Conservation (phyloP, 805 yeast species). For the Candida qinlingensis region DNA sequence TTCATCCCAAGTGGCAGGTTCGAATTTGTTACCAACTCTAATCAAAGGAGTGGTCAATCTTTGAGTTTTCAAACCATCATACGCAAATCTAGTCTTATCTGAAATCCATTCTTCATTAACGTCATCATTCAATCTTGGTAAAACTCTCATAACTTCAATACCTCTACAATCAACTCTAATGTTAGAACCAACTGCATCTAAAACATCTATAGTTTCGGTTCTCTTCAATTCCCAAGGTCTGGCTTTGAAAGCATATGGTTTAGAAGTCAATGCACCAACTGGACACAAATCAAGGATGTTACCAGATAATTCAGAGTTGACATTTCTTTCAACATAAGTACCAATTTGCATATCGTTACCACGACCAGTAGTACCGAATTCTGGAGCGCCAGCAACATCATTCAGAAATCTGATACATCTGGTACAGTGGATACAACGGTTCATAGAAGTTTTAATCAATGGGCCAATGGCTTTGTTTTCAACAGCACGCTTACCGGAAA, state of each 20-base stretch:
- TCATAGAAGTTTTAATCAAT: slow-evolving; percentile 83
- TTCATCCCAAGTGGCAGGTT: slow-evolving; percentile 82
- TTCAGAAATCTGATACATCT: slow-evolving; percentile 86
- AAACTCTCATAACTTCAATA: slow-evolving; percentile 78
- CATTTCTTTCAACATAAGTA: slow-evolving; percentile 78
- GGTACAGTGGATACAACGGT: slow-evolving; percentile 89
- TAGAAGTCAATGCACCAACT: slow-evolving; percentile 85
- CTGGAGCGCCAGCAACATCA: slow-evolving; percentile 91
- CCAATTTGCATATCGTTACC: slow-evolving; percentile 93
- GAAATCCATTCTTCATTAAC: slow-evolving; percentile 90
- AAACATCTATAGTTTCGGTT: slow-evolving; percentile 80
- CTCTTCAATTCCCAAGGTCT: slow-evolving; percentile 92
- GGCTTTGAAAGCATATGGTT: slow-evolving; percentile 89
- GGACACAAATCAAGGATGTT: slow-evolving; percentile 86
- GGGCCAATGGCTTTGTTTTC: slow-evolving; percentile 92
- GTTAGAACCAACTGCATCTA: slow-evolving; percentile 79
- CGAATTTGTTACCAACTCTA: slow-evolving; percentile 63
- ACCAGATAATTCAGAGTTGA: slow-evolving; percentile 81
- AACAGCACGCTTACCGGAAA: slow-evolving; percentile 81
- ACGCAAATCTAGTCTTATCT: slow-evolving; percentile 81
- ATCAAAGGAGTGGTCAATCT: slow-evolving; percentile 77
- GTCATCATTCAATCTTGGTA: slow-evolving; percentile 82
- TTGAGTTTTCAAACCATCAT: slow-evolving; percentile 82
- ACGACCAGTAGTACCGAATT: slow-evolving; percentile 83
- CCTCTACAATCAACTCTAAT: slow-evolving; percentile 85